Conservation (phyloP, 352 stramenopile genomes). For the Pythium monospermum region DNA sequence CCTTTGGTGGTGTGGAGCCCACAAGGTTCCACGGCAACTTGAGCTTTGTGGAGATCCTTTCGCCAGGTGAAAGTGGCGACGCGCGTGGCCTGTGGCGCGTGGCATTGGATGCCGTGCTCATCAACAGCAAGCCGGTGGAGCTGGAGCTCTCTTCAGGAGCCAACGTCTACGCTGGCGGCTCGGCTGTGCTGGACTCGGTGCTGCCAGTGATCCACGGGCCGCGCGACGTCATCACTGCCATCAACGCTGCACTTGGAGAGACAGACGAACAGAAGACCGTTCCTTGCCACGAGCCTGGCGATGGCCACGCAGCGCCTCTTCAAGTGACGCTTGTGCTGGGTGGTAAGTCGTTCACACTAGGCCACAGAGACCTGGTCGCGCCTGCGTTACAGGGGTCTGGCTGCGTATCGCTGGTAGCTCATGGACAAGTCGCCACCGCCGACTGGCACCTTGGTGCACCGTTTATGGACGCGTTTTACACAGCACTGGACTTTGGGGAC, state of each 20-base stretch:
- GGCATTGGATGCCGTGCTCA: constrained; percentile 4
- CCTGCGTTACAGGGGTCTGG: constrained; percentile 1
- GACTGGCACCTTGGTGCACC: constrained; percentile 14
- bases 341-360: constrained; percentile 1
- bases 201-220: constrained; percentile 8
- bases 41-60: constrained; percentile 10
- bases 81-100: constrained; percentile 5
- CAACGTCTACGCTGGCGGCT: background rate
- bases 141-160: background rate
- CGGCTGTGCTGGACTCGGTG: constrained; percentile 8
- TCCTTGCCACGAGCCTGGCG: background rate
- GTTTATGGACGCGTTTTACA: constrained; percentile 18
- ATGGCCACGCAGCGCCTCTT: background rate
- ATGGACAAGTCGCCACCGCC: no score
- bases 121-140: constrained; percentile 4
- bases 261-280: background rate
- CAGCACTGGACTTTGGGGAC: constrained; percentile 13
- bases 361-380: constrained; percentile 3
- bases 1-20: constrained; percentile 8
- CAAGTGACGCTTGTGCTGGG: constrained; percentile 7
- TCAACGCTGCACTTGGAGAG: constrained; percentile 13
- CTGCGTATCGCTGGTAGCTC: constrained; percentile 5
- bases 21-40: constrained; percentile 7
- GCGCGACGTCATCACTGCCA: constrained; percentile 3
- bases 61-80: background rate